Evolutionary conservation across 306 rosid genomes (phyloP).

Genomic region (Trichosanthes cucumerina): DNA sequence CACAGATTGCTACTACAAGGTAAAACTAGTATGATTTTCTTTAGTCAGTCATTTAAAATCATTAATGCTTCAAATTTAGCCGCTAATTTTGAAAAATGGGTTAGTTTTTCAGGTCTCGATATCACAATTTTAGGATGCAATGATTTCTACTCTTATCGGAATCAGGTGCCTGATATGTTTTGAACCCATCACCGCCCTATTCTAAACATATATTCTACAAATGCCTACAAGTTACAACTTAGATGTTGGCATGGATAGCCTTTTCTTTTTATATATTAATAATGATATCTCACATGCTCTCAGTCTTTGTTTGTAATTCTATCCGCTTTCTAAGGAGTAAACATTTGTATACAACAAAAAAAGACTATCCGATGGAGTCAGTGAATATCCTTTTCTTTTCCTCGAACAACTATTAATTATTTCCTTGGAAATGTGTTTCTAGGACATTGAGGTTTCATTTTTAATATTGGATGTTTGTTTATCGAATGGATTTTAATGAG

Average conservation of each 20-base stretch:
- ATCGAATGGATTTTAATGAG: slow-evolving; percentile 2
- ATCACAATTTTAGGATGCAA: slow-evolving; percentile 86
- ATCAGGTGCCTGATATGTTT: slow-evolving; percentile 42
- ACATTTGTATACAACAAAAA: neutral
- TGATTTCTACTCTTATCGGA: slow-evolving; percentile 81
- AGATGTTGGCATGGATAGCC: neutral
- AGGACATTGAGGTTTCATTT: neutral
- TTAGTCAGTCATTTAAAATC: neutral
- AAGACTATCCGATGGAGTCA: neutral
- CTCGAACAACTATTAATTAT: neutral
- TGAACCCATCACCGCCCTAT: neutral
- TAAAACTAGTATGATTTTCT: slow-evolving; percentile 13
- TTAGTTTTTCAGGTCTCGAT: slow-evolving; percentile 64
- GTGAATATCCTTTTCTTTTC: neutral
- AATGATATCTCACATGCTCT: neutral
- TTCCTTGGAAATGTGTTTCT: neutral
- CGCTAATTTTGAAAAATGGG: slow-evolving; percentile 22
- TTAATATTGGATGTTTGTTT: neutral
- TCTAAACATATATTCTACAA: neutral
- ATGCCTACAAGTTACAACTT: neutral
- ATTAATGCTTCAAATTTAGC: slow-evolving; percentile 6
- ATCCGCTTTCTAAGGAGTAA: neutral
- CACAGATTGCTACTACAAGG: slow-evolving; percentile 69
- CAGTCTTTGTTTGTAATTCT: neutral
- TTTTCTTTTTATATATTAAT: neutral